Evolutionary conservation across 2,329 filamentous ascomycete genomes (phyloP), one percentile per base, ranked within the genome.

Genomic region (Alternaria gansuensis): DNA sequence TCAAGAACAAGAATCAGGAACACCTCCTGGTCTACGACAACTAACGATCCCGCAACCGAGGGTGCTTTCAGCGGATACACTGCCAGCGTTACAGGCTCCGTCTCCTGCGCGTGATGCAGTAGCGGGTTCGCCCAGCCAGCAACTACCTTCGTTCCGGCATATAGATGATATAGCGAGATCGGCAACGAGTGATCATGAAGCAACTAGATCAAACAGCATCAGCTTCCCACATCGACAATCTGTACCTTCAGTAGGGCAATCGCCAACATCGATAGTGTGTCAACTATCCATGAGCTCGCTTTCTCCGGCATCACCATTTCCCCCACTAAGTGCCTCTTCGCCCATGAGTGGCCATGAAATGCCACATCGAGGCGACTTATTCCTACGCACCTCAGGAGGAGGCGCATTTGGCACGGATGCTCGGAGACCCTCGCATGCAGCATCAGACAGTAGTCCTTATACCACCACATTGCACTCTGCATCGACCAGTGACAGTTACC

Each of bases 351-450:
- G 71, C 5, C 67, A 60, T 40, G 74, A 70, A 51, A 67, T 74
- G n/a, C 60, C 69, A 10, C 65, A 67, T 21, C 62, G 59, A 5
- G 67, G 68, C 41, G 75, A 77, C 54, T 59, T 70, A 3, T 77
- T 77, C 46, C 57, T 77, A 9, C 66, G 69, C 28, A 65, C 70
- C n/a, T 67, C 70, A 13, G 69, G 72, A 23, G 69, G 70, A 26
- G 65, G 68, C 39, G 65, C 75, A 11, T 73, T 76, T 53, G 67
- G 63, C 28, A 59, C 62, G 4, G 67, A 68, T 54, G 64, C 68
- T 26, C 70, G 74, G 10, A 67, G 75, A 57, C 72, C 73, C 8
- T 77, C 77, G n/a, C 74, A 77, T 53, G 73, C 71, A 52, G 72
- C 71, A 26, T 77, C 77, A 13, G 76, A 76, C 29, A 62, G 57